Evolutionary conservation across 1,284 basidiomycete species (phyloP), one percentile per base, ranked within the genome.

Genomic region (Uromyces viciae-fabae): DNA sequence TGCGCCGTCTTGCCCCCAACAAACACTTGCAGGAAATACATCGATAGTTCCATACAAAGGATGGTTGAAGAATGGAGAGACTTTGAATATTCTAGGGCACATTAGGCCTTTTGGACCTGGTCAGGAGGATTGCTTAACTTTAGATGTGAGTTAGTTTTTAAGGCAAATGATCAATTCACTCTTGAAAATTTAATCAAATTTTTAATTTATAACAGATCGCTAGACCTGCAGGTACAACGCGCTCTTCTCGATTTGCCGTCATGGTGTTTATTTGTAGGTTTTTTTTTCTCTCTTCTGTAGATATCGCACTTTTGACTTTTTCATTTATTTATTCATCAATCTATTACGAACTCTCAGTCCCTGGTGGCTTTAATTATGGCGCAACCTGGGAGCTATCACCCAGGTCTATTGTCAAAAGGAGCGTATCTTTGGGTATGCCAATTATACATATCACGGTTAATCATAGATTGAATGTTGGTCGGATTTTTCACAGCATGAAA

Each of bases 371-470:
- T 42, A 77, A 81, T 36, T 71, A 75, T 49, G 73, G 79, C 0
- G 49, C 40, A 3, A 81, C 66, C 72, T 68, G 73, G 72, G 49
- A 75, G 52, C 42, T 72, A 46, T 71, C 76, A 31, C 66, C 66
- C n/a, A 58, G 36, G 17, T 69, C 69, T 19, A 88, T 90, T 62
- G 89, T 90, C 2, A 83, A 87, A 40, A 87, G 88, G 17, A 90
- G 90, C 1, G 85, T 89, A 17, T 84, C 84, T 8, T 83, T 90
- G n/a, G 86, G 86, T 33, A 85, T 87, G 79, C 89, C 89, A 0
- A 86, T 89, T 36, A 86, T 91, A 72, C 89, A 89, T 81, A 88
- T 89, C n/a, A 88, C 89, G 60, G 86, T 90, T 86, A 90, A 91
- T 84, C 90, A 90, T 83, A 87, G 90, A 84, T 64, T 87, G 31